Base-by-base conservation (phyloP, 2,329 filamentous ascomycete species). In the Akanthomyces muscarius region DNA sequence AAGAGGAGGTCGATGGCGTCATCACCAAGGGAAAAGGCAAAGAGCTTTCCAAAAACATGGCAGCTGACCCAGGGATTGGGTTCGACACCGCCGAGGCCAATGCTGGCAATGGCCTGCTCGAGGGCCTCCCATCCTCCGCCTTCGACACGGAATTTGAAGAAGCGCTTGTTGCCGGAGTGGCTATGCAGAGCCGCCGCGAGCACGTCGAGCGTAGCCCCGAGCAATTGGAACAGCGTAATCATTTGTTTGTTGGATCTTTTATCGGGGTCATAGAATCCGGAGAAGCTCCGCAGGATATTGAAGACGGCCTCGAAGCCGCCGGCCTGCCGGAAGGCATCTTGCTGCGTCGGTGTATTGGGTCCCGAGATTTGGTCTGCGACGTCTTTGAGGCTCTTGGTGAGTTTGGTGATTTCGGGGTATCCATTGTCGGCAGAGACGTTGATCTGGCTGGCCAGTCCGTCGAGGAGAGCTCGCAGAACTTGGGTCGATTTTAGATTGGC, bases 161-260 rank as follows among this genome's bases (percentile, higher is more conserved):
- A 97, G 68, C 90, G 86, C 70, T 89, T 85, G 76, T 98, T 99
- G 23, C 93, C 94, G 53, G 89, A 83, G 74, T 98, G 92, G 52
- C 87, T 86, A 61, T 86, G 85, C 67, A 99, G 83, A 16, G 87
- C 87, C 54, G 89, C 88, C 1, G 90, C 88, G 33, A 98, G 77
- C 16, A 95, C 85, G 38, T 86, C 86, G 45, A 95, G 79, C n/a
- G 89, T 83, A 10, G 83, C 83, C 70, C 92, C 86, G 21, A 96
- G 78, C 21, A 94, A 78, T 64, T 85, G 82, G 70, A 92, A 90
- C 63, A 91, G 79, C 51, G 81, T 80, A 63, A 80, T 77, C 72
- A 88, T 90, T 65, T 91, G 87, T 52, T 85, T 77, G 45, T 85
- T 76, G 57, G 77, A 83, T 71, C 83, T 82, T 71, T 83, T 86